Evolutionary conservation across 2,329 filamentous ascomycete species (phyloP), one percentile per base, ranked within the genome.

Genomic region (Ophiosphaerella narmari): DNA sequence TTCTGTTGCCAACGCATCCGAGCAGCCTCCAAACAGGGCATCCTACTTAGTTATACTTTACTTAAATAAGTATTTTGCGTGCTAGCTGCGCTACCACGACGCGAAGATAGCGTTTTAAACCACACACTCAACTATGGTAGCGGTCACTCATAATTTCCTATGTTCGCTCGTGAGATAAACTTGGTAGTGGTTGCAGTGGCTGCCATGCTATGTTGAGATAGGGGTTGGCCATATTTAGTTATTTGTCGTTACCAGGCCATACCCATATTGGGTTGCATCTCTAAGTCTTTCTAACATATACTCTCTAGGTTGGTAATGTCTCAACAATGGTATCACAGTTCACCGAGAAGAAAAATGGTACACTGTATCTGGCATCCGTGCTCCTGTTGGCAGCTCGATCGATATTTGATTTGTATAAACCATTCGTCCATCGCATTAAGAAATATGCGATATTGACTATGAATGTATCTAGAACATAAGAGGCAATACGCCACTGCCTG

Each of bases 361-460:
- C 74, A 38, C 74, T 77, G 46, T 79, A 70, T 9, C 78, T 65
- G 48, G 77, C 75, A 14, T 66, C 60, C 0, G 62, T 69, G 7
- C 60, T 57, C 21, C 64, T 54, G 42, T 80, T 81, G 31, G 77
- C 71, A 1, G 77, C 78, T 2, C 78, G 65, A 52, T 81, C 80
- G n/a, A 82, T 73, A 0, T 77, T 80, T 38, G 75, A 78, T 46
- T 78, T 72, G 47, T 79, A 82, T 39, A 66, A 49, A 14, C 77
- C 79, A 46, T 82, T 82, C 1, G 78, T 80, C 67, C 77, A 78
- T 13, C 79, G 72, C 73, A 79, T 78, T 53, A 82, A 62, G 45
- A 76, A 79, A 57, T 82, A 78, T 5, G 74, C 80, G 14, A 82
- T 76, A 44, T 82, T 82, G n/a, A 82, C 77, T 13, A 82, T 77